Evolutionary conservation across 805 yeast genomes (phyloP).

Genomic region (Tetrapisispora arboricola): DNA sequence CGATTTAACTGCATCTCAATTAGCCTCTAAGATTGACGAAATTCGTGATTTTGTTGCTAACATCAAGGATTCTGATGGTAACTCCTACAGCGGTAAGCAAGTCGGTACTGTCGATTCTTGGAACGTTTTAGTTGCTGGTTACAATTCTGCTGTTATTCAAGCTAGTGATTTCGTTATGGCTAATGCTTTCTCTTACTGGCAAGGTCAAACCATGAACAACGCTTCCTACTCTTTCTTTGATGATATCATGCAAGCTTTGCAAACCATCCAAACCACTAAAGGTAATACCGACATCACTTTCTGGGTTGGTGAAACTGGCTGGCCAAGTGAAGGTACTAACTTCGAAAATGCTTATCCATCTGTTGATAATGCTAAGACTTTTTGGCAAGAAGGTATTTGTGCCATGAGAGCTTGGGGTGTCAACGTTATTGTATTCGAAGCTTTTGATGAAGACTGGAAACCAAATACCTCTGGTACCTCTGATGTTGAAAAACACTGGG

Average conservation of each 20-base stretch:
- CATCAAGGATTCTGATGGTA: constrained; percentile 72
- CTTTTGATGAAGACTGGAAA: constrained; percentile 94
- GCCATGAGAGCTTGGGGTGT: constrained; percentile 95
- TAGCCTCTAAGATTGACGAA: constrained; percentile 57
- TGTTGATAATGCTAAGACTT: constrained; percentile 60
- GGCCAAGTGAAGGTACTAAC: constrained; percentile 83
- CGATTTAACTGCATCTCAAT: constrained; percentile 65
- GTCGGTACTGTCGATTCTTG: constrained; percentile 96
- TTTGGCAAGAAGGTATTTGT: constrained; percentile 85
- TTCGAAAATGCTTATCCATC: constrained; percentile 60
- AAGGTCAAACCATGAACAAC: constrained; percentile 79
- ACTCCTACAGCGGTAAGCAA: constrained; percentile 56
- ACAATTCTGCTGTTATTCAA: constrained; percentile 55
- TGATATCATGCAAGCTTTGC: constrained; percentile 96
- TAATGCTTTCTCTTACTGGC: constrained; percentile 98
- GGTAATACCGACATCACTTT: constrained; percentile 78
- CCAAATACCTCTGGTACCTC: constrained; percentile 79
- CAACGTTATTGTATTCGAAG: constrained; percentile 87
- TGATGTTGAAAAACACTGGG: constrained; percentile 92
- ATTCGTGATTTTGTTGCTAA: constrained; percentile 49
- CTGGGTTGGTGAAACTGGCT: constrained; percentile 97
- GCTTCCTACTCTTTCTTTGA: constrained; percentile 89
- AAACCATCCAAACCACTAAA: constrained; percentile 73
- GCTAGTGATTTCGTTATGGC: constrained; percentile 83
- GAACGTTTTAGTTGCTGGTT: constrained; percentile 82